Base-by-base conservation (phyloP, 805 yeast genomes). In the Candida ascalaphidarum region DNA sequence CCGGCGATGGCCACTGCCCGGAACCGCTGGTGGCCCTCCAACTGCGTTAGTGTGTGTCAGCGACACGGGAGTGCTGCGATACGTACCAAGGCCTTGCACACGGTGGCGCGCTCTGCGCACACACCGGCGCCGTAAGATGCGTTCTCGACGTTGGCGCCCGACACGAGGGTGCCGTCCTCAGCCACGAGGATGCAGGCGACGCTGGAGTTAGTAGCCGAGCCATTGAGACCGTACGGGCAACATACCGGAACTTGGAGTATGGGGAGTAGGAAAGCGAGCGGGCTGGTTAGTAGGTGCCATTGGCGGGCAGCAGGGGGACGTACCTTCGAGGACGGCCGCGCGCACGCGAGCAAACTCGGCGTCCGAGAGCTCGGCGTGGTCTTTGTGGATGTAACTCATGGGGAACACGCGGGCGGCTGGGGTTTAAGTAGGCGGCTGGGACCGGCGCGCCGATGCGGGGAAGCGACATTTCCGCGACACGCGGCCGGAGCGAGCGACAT, bases 111-210 rank as follows among this genome's bases (percentile, higher is more conserved):
- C 36, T 59, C 68, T 2, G 68, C 67, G 35, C 67, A 59, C 4
- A 61, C 53, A n/a, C 54, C 48, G 18, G 58, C 63, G 9, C 84
- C 94, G 46, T 82, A 88, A 27, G 92, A 75, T 3, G 96, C 97
- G 50, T 89, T 92, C 50, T 89, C 98, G 16, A 92, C 76, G 41
- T 89, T 89, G 22, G 94, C 94, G 4, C 97, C 98, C 9, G 55
- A 46, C 14, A 79, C 55, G 23, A 48, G 61, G 12, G 57, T 56
- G 3, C 73, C 81, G 7, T 58, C 47, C 0, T 46, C 50, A 1
- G 84, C 64, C 14, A 83, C 45, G 2, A 89, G 43, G 3, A 78
- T 71, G 30, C 94, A 83, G 0, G 97, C 97, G 2, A 89, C 98
- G 28, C 84, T 64, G 30, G 3, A 20, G n/a, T 13, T 16, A 9